These are phyloP conservation scores for Boletus calvinii DNA, from an alignment of 1,284 basidiomycete species.

Conservation along the genomic window DNA sequence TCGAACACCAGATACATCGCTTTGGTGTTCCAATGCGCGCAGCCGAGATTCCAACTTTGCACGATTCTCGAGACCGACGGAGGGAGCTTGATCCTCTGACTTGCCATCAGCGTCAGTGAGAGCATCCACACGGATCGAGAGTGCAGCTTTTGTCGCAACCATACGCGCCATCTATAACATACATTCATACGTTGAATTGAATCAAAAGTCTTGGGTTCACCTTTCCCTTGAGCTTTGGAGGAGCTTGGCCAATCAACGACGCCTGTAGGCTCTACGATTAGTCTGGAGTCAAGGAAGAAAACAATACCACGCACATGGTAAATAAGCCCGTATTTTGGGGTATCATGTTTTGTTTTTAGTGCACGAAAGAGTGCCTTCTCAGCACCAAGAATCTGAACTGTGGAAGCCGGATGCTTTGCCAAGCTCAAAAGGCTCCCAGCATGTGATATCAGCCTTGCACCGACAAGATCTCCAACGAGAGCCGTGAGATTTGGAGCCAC, in stretches of 20 bases:
- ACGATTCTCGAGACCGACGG: slow-evolving; percentile 91
- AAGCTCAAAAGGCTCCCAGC: slow-evolving; percentile 93
- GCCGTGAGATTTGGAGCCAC: slow-evolving; percentile 97
- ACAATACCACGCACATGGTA: slow-evolving; percentile 73
- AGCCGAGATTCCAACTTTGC: slow-evolving; percentile 94
- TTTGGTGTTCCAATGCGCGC: slow-evolving; percentile 83
- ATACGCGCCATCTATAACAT: slow-evolving; percentile 89
- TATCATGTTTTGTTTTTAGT: slow-evolving; percentile 98
- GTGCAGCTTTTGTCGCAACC: slow-evolving; percentile 96
- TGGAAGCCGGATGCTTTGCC: slow-evolving; percentile 97
- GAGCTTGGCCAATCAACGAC: slow-evolving; percentile 94
- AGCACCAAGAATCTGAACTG: slow-evolving; percentile 96
- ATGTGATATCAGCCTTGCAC: slow-evolving; percentile 94
- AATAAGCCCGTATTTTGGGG: slow-evolving; percentile 96
- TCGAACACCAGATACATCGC: slow-evolving; percentile 66
- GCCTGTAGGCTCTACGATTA: slow-evolving; percentile 49
- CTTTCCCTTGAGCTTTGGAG: slow-evolving; percentile 98
- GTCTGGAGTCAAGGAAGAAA: neutral
- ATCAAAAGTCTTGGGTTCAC: slow-evolving; percentile 36
- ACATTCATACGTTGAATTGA: slow-evolving; percentile 3
- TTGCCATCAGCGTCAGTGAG: slow-evolving; percentile 92
- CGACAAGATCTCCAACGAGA: slow-evolving; percentile 95
- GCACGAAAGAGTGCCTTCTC: slow-evolving; percentile 99
- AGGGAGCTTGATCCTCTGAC: slow-evolving; percentile 75
- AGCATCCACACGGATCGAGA: slow-evolving; percentile 96